These are phyloP conservation scores for Oryza longistaminata DNA, from an alignment of 176 grass and related monocot genomes.

Conservation along the genomic window DNA sequence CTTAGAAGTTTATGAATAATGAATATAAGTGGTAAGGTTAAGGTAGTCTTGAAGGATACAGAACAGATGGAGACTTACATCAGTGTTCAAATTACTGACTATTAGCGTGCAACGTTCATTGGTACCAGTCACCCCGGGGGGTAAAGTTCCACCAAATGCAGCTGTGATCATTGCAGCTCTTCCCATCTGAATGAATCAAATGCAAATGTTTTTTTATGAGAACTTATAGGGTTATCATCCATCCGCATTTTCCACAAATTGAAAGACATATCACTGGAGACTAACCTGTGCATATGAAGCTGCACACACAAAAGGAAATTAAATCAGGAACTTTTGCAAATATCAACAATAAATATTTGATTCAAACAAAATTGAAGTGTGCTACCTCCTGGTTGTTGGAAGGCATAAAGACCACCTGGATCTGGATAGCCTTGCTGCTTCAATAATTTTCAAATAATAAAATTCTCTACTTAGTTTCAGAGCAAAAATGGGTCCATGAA, in stretches of 20 bases:
- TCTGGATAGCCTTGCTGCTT: conserved; percentile 74
- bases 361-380: background rate
- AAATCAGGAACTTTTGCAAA: conserved; percentile 20
- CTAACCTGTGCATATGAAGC: conserved; percentile 82
- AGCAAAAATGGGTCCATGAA: conserved; percentile 18
- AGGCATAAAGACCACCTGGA: conserved; percentile 60
- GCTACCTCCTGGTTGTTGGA: conserved; percentile 71
- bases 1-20: conserved; percentile 3
- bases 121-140: conserved; percentile 65
- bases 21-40: background rate
- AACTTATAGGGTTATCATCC: background rate
- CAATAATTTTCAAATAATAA: conserved; percentile 27
- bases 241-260: conserved; percentile 8
- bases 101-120: conserved; percentile 91
- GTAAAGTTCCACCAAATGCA: conserved; percentile 79
- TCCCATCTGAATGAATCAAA: conserved; percentile 62
- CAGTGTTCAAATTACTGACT: conserved; percentile 92
- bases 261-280: conserved; percentile 4
- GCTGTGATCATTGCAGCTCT: conserved; percentile 72
- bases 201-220: conserved; percentile 34
- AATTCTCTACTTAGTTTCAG: conserved; percentile 8
- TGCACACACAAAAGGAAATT: conserved; percentile 29
- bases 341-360: conserved; percentile 14
- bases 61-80: conserved; percentile 65
- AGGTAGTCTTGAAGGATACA: background rate